phyloP scores from a whole-genome alignment of 2,329 filamentous ascomycete genomes.

The Fusarium sp. region DNA sequence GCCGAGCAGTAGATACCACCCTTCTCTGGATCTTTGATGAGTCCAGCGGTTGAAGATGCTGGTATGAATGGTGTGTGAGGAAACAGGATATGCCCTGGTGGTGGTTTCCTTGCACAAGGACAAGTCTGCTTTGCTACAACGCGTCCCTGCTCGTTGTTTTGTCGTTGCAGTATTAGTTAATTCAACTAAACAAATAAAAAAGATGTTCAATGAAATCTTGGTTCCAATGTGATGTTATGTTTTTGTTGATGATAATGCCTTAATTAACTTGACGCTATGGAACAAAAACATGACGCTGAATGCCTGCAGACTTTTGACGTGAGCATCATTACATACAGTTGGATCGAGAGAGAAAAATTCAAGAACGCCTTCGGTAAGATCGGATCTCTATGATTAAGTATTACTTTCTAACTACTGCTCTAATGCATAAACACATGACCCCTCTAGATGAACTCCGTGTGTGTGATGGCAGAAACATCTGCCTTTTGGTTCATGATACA shows the following conservation, averaged over 20 bases:
- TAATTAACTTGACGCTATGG: not conserved
- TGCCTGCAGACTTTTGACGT: not conserved
- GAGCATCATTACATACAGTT: too few relatives aligned
- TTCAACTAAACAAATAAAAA: conserved; percentile 49
- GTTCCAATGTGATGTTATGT: not conserved
- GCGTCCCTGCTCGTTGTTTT: conserved; percentile 55
- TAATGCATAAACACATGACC: not conserved
- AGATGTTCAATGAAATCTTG: conserved; percentile 35
- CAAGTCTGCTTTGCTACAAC: conserved; percentile 51
- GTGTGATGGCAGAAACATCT: not conserved
- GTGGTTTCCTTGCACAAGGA: conserved; percentile 48
- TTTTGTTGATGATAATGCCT: not conserved
- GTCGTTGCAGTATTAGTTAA: conserved; percentile 58
- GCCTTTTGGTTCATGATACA: not conserved
- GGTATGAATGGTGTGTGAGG: conserved; percentile 47
- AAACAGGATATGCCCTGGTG: conserved; percentile 48
- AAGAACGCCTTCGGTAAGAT: not conserved
- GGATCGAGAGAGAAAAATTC: not conserved
- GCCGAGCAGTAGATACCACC: conserved; percentile 37
- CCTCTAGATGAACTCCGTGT: conserved; percentile 7
- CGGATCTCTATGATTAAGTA: not conserved
- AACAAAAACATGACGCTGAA: not conserved
- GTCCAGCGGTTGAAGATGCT: conserved; percentile 49
- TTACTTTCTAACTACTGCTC: not conserved
- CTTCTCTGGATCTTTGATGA: conserved; percentile 35